Conservation (phyloP, 164 flowering plant species). For the Chimonanthus salicifolius region DNA sequence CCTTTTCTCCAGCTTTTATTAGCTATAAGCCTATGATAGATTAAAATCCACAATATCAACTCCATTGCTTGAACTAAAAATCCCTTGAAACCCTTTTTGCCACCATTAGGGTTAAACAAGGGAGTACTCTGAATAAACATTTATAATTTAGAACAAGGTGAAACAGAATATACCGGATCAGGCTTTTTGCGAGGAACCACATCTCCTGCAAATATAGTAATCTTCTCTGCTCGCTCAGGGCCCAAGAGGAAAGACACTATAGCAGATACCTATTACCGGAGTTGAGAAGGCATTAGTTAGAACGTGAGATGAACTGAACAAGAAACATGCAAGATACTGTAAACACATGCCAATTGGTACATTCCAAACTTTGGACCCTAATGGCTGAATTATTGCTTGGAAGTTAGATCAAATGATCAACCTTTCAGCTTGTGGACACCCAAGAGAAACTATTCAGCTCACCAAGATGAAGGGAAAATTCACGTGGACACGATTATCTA, state of each 20-base stretch:
- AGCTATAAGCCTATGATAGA: neutral
- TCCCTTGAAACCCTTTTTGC: neutral
- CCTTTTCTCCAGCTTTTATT: neutral
- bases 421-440: neutral
- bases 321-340: neutral
- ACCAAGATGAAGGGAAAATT: neutral
- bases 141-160: neutral
- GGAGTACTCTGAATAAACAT: neutral
- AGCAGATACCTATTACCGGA: slow-evolving; percentile 72
- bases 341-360: neutral
- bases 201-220: slow-evolving; percentile 90
- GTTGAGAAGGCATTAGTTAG: slow-evolving; percentile 10
- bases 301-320: neutral
- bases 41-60: neutral
- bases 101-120: neutral
- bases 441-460: neutral
- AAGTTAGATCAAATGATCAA: neutral
- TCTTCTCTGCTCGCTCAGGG: slow-evolving; percentile 75
- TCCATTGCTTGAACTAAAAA: neutral
- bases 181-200: slow-evolving; percentile 94
- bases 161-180: slow-evolving; percentile 59
- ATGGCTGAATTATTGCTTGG: neutral
- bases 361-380: neutral
- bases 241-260: slow-evolving; percentile 89
- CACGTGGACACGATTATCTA: neutral